phyloP scores from a whole-genome alignment of 108 stramenopile species.

The Nitzschia sp. region DNA sequence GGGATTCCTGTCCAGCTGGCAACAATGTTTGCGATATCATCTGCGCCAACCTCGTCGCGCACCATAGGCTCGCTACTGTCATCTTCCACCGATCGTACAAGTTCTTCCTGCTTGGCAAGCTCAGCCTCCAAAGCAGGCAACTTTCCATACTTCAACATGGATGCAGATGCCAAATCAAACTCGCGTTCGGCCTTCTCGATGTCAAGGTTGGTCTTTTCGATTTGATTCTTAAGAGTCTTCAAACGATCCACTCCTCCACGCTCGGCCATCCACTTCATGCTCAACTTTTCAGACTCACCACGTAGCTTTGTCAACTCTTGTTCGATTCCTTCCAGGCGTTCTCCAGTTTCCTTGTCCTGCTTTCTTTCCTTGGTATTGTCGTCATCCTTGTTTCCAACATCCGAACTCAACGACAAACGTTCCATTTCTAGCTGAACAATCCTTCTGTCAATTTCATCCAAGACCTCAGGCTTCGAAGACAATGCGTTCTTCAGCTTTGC shows the following conservation, averaged over 20 bases:
- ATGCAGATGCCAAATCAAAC: slow-evolving; percentile 92
- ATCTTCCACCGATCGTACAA: slow-evolving; percentile 24
- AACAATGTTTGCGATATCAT: slow-evolving; percentile 94
- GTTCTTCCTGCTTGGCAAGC: slow-evolving; percentile 50
- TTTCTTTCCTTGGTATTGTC: neutral
- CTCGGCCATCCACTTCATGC: slow-evolving; percentile 83
- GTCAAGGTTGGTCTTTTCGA: slow-evolving; percentile 80
- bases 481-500: slow-evolving; percentile 89
- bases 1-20: slow-evolving; percentile 94
- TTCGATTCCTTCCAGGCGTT: slow-evolving; percentile 71
- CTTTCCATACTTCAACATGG: slow-evolving; percentile 89
- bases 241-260: slow-evolving; percentile 70
- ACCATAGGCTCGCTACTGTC: slow-evolving; percentile 61
- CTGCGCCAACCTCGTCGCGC: slow-evolving; percentile 90
- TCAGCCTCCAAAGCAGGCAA: slow-evolving; percentile 83
- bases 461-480: slow-evolving; percentile 72
- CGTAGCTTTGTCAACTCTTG: slow-evolving; percentile 66
- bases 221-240: slow-evolving; percentile 84
- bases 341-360: slow-evolving; percentile 33
- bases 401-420: slow-evolving; percentile 80
- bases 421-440: slow-evolving; percentile 97
- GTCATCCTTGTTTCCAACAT: slow-evolving; percentile 53
- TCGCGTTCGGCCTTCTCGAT: slow-evolving; percentile 93
- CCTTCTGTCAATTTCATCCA: slow-evolving; percentile 93
- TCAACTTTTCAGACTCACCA: slow-evolving; percentile 73